Evolutionary conservation across 768 basidiomycete genomes (phyloP).

Genomic region (Favolaschia claudopus): DNA sequence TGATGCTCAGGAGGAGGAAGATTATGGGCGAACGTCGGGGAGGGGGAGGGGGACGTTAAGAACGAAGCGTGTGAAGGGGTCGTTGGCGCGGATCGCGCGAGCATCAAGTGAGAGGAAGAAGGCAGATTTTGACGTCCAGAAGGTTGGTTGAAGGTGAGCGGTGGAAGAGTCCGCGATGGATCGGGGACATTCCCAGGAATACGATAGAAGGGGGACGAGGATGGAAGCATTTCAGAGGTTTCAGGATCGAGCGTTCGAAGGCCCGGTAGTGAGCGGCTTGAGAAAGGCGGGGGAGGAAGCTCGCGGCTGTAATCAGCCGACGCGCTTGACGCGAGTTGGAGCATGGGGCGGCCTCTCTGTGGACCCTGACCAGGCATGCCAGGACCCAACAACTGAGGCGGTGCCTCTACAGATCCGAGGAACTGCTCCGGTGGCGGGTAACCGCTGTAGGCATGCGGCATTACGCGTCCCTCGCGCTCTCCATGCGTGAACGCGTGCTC

Average conservation of each 20-base stretch:
- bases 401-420: conserved; percentile 42
- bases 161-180: conserved; percentile 45
- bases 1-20: conserved; percentile 32
- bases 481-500: conserved; percentile 23
- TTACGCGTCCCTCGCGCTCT: conserved; percentile 17
- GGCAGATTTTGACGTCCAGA: conserved; percentile 12
- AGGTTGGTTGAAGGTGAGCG: conserved; percentile 36
- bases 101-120: conserved; percentile 13
- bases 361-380: conserved; percentile 55
- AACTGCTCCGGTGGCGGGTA: conserved; percentile 38
- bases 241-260: conserved; percentile 19
- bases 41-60: conserved; percentile 43
- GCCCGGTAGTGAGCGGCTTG: conserved; percentile 19
- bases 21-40: conserved; percentile 41
- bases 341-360: conserved; percentile 30
- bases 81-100: conserved; percentile 32
- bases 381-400: conserved; percentile 58
- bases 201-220: conserved; percentile 7
- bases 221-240: background rate
- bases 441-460: conserved; percentile 23
- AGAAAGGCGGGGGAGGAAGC: conserved; percentile 9
- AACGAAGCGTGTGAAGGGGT: conserved; percentile 24
- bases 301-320: conserved; percentile 2
- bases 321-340: conserved; percentile 9
- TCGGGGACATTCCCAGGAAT: conserved; percentile 32